Base-by-base conservation (phyloP, 78 protist species). In the Polysphondylium violaceum region DNA sequence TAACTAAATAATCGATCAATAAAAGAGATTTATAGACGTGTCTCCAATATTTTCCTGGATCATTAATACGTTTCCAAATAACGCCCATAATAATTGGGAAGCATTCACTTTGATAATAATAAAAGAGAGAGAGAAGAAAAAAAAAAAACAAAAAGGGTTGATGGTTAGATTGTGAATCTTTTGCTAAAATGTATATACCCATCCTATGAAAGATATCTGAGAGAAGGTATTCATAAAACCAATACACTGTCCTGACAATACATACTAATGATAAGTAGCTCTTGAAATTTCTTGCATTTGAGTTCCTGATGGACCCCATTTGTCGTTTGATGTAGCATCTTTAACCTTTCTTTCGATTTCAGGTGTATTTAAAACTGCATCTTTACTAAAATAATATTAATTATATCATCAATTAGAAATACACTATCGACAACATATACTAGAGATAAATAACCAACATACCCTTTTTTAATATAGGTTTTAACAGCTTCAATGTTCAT, bases 251-350 rank as follows among this genome's bases (percentile, higher is more conserved):
- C 17, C 27, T 31, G 11, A 7, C 12, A 31, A 47, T n/a, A 69
- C 73, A 3, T 69, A 88, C 94, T 90, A 74, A 50, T 79, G 72
- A 69, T 74, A 90, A 41, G 94, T 64, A 33, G 87, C 94, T 65
- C 90, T 79, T 44, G 95, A 74, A 51, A 92, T 92, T 25, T 92
- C 93, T 27, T 59, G 73, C 95, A 92, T 92, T 72, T 92, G 95
- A 55, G 95, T 81, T 72, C 93, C 95, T 21, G 89, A 71, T 33
- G 95, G 95, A 1, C 95, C 95, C 95, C 95, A 92, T 69, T 92
- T 92, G 65, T 92, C 95, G 72, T 79, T 92, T 38, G 95, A 76
- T 21, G 95, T 92, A 19, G 95, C 95, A 63, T 92, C 95, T 35
- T 71, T 92, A 11, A 92, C 95, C 8, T 79, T 77, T 76, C 87